phyloP scores from a whole-genome alignment of 1,284 basidiomycete genomes.

The Ustilago bromivora region DNA sequence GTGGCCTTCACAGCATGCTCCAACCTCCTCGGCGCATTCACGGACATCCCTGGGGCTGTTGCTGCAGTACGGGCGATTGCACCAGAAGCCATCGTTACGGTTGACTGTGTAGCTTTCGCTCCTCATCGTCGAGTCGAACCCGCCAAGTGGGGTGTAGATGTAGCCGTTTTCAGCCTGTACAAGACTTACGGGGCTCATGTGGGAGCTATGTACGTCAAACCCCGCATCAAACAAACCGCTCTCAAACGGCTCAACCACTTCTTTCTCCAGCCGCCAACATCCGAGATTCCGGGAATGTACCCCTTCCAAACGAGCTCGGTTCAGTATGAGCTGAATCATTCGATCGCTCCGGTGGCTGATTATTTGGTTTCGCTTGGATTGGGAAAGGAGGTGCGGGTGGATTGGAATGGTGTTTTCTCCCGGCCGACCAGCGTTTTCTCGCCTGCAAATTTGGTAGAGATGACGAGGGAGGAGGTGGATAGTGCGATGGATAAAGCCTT shows the following conservation, averaged over 20 bases:
- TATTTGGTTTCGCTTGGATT: constrained; percentile 76
- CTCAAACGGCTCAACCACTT: constrained; percentile 78
- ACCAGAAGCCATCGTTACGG: constrained; percentile 74
- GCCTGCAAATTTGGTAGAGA: background rate
- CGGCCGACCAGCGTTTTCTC: background rate
- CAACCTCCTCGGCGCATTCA: constrained; percentile 79
- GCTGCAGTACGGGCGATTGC: constrained; percentile 72
- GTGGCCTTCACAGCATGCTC: constrained; percentile 81
- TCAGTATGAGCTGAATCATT: constrained; percentile 79
- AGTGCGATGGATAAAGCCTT: constrained; percentile 59
- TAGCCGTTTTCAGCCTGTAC: constrained; percentile 79
- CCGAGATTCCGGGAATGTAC: constrained; percentile 74
- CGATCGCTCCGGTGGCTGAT: constrained; percentile 75
- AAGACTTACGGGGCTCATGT: constrained; percentile 84
- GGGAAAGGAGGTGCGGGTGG: constrained; percentile 11
- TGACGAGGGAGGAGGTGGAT: constrained; percentile 8
- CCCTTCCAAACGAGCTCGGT: constrained; percentile 74
- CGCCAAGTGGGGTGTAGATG: constrained; percentile 75
- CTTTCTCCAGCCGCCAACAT: constrained; percentile 73
- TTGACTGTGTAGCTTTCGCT: constrained; percentile 84
- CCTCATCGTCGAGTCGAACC: constrained; percentile 80
- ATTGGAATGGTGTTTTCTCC: constrained; percentile 25
- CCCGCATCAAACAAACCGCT: constrained; percentile 72
- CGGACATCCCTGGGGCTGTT: constrained; percentile 72
- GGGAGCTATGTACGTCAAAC: constrained; percentile 77